A percentile compares a stretch with the other conserved stretches of the same genome.
These are phyloP conservation scores for Bacidia rubella DNA, from an alignment of 495 filamentous ascomycete genomes.

Conservation along the genomic window DNA sequence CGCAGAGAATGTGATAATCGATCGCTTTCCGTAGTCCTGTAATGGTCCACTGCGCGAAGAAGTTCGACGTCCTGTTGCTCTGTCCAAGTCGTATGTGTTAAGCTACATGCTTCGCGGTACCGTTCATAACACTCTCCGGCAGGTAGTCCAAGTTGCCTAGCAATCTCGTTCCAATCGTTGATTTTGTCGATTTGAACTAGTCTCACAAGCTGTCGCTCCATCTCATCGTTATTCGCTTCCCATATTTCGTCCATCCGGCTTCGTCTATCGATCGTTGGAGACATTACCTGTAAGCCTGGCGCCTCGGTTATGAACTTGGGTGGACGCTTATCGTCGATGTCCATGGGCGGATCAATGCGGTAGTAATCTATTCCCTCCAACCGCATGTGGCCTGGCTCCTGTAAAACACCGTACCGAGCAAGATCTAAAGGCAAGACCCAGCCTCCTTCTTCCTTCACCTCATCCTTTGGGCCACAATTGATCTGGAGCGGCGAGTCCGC, in stretches of 20 bases:
- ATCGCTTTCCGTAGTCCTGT: not conserved
- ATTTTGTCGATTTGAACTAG: not conserved
- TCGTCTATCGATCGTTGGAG: not conserved
- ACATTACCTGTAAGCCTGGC: not conserved
- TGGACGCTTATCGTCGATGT: too few relatives aligned
- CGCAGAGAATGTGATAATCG: not conserved
- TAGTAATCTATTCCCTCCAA: not conserved
- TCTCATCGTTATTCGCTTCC: not conserved
- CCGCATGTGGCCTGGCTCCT: not conserved
- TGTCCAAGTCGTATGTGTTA: not conserved
- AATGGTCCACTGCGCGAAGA: not conserved
- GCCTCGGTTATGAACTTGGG: too few relatives aligned
- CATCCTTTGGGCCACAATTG: not conserved
- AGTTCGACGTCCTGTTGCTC: not conserved
- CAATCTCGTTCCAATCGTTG: not conserved
- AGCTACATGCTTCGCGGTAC: not conserved
- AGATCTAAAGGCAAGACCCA: not conserved
- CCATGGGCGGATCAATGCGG: not conserved
- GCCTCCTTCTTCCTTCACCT: conserved; percentile 3
- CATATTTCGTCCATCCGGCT: not conserved
- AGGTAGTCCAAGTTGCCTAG: not conserved
- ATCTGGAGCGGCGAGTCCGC: not conserved
- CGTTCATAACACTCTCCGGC: not conserved
- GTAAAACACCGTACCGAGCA: not conserved
- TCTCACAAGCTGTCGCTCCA: not conserved